Percentiles rank a stretch among this genome's conserved stretches.
These are phyloP conservation scores for Neurospora sp. DNA, from an alignment of 495 filamentous ascomycete species.

Conservation along the genomic window DNA sequence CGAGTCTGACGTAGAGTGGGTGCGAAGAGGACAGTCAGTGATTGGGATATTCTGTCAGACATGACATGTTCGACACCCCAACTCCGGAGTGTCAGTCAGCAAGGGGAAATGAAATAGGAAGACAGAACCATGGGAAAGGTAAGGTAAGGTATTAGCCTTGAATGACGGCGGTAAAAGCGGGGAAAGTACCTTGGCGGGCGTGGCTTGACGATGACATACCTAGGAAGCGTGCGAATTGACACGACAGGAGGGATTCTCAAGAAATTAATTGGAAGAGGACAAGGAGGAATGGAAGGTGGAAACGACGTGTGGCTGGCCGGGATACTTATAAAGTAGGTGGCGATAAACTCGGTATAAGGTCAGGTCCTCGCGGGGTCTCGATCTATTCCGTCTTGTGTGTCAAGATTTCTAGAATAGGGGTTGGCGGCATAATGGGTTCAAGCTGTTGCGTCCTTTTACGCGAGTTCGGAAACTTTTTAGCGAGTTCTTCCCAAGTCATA, in stretches of 20 bases:
- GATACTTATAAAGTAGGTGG: background rate
- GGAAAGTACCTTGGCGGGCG: background rate
- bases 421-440: conserved; percentile 20
- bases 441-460: conserved; percentile 7
- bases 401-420: background rate
- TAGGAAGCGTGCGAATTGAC: background rate
- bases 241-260: background rate
- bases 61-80: background rate
- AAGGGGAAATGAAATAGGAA: background rate
- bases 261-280: background rate
- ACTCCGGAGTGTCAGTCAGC: background rate
- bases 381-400: conserved; percentile 14
- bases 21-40: background rate
- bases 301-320: no score
- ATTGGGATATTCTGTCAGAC: background rate
- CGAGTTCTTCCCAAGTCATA: conserved; percentile 40
- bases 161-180: background rate
- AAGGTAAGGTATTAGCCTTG: background rate
- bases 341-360: no score
- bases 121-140: background rate
- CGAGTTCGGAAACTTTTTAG: conserved; percentile 29
- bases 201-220: background rate
- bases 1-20: background rate
- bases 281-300: background rate
- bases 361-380: no score